Evolutionary conservation across 371 early-diverging fungal genomes (phyloP).

Genomic region (Mortierella sp.): DNA sequence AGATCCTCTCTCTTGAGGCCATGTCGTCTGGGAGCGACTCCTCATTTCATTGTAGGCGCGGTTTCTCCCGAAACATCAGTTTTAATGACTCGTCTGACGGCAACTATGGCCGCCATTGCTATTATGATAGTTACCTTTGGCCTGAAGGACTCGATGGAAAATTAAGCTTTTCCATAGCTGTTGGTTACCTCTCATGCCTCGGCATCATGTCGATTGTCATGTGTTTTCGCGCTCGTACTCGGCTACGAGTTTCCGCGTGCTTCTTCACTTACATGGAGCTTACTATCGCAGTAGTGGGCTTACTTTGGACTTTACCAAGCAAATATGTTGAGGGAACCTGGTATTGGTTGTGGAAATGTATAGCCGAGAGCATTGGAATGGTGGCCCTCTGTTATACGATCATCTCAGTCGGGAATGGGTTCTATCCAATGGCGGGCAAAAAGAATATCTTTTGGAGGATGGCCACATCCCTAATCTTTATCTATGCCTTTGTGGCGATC

Average conservation of each 20-base stretch:
- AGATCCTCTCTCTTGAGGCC: too few relatives aligned
- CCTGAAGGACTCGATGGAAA: not conserved
- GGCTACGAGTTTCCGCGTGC: conserved; percentile 26
- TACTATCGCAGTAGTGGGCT: conserved; percentile 23
- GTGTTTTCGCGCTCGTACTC: conserved; percentile 34
- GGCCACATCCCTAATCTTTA: conserved; percentile 20
- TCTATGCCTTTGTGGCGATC: conserved; percentile 24
- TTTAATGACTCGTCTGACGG: too few relatives aligned
- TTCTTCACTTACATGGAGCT: conserved; percentile 19
- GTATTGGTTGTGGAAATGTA: conserved; percentile 46
- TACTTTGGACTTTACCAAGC: conserved; percentile 4
- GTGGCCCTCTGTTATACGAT: conserved; percentile 25
- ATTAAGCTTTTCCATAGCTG: conserved; percentile 1
- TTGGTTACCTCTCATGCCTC: conserved; percentile 27
- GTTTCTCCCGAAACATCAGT: too few relatives aligned
- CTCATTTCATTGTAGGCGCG: too few relatives aligned
- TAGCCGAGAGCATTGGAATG: conserved; percentile 28
- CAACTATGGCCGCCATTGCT: too few relatives aligned
- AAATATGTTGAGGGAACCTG: not conserved
- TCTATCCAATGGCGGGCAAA: conserved; percentile 38
- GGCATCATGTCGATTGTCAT: conserved; percentile 23
- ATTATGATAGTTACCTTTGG: too few relatives aligned
- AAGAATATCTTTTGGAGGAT: conserved; percentile 28
- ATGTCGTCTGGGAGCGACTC: too few relatives aligned
- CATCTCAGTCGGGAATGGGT: conserved; percentile 41